Percentiles rank a stretch among this genome's conserved stretches.
Conservation (phyloP, 225 moss, liverwort and hornwort genomes). For the Pseudoscleropodium purum region DNA sequence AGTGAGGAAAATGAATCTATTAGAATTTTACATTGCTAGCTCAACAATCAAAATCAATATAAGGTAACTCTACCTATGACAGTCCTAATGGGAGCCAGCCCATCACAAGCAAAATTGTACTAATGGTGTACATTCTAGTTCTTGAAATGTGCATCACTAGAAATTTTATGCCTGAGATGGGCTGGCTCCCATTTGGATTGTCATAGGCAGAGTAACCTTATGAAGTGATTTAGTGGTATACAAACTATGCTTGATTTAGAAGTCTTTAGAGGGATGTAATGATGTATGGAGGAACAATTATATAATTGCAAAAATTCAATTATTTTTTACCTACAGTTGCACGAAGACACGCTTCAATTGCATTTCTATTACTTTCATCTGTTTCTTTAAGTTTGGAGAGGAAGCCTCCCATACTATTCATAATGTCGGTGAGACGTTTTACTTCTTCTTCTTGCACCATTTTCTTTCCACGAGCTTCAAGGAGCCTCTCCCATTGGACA, state of each 20-base stretch:
- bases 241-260: not conserved
- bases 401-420: conserved; percentile 68
- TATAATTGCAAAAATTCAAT: not conserved
- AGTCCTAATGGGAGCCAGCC: too few relatives aligned
- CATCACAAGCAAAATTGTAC: too few relatives aligned
- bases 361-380: conserved; percentile 54
- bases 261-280: not conserved
- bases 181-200: too few relatives aligned
- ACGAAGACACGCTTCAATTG: conserved; percentile 52
- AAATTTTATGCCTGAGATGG: too few relatives aligned
- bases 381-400: conserved; percentile 37
- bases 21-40: too few relatives aligned
- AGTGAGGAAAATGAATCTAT: too few relatives aligned
- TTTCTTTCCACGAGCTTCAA: conserved; percentile 50
- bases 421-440: conserved; percentile 24
- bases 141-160: too few relatives aligned
- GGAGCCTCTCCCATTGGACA: conserved; percentile 58
- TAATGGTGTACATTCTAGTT: too few relatives aligned
- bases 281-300: too few relatives aligned
- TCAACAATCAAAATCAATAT: not conserved
- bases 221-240: not conserved
- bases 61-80: too few relatives aligned
- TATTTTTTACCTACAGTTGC: conserved; percentile 22
- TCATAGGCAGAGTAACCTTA: too few relatives aligned
- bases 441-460: conserved; percentile 80